Base-by-base conservation (phyloP, 1,284 basidiomycete genomes). In the Microbotryomycetes sp. region DNA sequence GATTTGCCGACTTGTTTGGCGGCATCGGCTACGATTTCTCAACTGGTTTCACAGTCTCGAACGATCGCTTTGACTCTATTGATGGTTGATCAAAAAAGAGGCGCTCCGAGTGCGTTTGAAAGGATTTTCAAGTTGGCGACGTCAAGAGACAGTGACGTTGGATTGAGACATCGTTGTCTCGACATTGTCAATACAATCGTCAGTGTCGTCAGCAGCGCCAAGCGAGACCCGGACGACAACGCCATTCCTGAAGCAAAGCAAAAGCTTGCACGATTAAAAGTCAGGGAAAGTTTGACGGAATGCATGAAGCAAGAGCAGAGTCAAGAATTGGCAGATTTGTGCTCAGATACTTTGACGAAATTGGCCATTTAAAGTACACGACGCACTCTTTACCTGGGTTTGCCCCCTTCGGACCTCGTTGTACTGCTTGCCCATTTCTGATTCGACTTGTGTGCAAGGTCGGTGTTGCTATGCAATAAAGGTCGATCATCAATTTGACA, bases 1-100 rank as follows among this genome's bases (percentile, higher is more conserved):
- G 92, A 97, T 76, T 58, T 85, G 4, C 81, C 82, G 3, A 96
- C 92, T 2, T 82, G 88, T 41, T 75, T 89, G 5, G 92, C 92
- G 9, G 88, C 91, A 0, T 84, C 88, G 0, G 92, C 91, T 9
- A 87, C 90, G 2, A 77, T 96, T 45, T 90, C 92, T 3, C 85
- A 85, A 46, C 75, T 96, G 57, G 86, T 86, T 41, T 41, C 35
- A 41, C 9, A 9, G 9, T 41, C 35, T 11, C 9, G 9, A 11
- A 41, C 35, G 18, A 41, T 41, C 18, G 35, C 11, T 41, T 41
- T 41, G 18, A 41, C 18, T 41, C 35, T 41, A n/a, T n/a, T n/a
- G n/a, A n/a, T n/a, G n/a, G n/a, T n/a, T n/a, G n/a, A n/a, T n/a
- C n/a, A n/a, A n/a, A n/a, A n/a, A n/a, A n/a, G n/a, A n/a, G n/a